Base-by-base conservation (phyloP, 441 rosid species). In the Pelargonium citronellum region DNA sequence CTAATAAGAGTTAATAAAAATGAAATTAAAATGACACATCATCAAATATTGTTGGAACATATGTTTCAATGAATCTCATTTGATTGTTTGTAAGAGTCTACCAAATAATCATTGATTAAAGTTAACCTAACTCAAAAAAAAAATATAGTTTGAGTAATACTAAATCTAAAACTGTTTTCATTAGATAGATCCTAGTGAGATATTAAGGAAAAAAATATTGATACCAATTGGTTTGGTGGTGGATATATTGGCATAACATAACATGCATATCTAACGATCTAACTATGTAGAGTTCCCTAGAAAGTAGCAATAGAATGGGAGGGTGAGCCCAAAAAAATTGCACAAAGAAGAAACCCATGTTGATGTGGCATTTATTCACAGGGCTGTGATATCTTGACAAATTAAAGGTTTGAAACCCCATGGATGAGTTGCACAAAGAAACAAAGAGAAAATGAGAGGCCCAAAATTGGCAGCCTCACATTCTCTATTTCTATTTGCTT, bases 391-490 rank as follows among this genome's bases (percentile, higher is more conserved):
- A 55, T 16, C 7, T 16, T 55, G 62, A 55, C 62, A 55, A 27
- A 2, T 27, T 27, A 55, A 55, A 55, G 13, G 16, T 15, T 4
- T 3, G 22, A 55, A 15, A 55, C 22, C 22, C 61, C 62, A 55
- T 16, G 8, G 62, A 55, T 55, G 9, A 55, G 62, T 27, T 0
- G 30, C 30, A 27, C 30, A 27, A 27, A 27, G 30, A 27, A 27
- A 27, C 30, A 27, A 27, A 27, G 19, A 55, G 62, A 70, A 90
- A 87, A 90, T 66, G 92, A 84, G 95, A 82, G 97, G 97, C 75
- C 85, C 79, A 73, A 83, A 85, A 77, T 88, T 73, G 73, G 77
- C 81, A 75, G 81, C 87, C 88, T 78, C 80, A 57, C 77, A 78
- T 27, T 27, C 30, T 27, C 30, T 27, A 27, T 27, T 77, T 77